Conservation (phyloP, 352 stramenopile genomes). For the Pythium guiyangense region DNA sequence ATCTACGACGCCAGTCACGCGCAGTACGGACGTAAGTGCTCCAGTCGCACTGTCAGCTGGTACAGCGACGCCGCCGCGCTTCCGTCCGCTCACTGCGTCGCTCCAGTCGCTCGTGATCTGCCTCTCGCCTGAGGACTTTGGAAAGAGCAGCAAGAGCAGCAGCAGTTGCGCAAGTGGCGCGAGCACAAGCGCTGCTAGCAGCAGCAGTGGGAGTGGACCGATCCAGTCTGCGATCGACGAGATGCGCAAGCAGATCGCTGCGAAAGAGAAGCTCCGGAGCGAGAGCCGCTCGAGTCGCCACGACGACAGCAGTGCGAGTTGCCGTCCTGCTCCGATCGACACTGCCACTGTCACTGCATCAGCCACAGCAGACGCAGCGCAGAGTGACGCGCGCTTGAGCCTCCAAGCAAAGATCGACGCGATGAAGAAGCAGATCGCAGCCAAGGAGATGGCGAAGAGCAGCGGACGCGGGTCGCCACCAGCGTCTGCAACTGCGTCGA, state of each 20-base stretch:
- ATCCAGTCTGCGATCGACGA: slow-evolving; percentile 41
- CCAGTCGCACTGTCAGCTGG: background rate
- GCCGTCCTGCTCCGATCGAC: background rate
- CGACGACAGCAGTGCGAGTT: background rate
- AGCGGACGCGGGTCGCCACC: background rate
- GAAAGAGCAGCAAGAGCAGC: slow-evolving; percentile 14
- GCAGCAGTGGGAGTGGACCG: slow-evolving; percentile 13
- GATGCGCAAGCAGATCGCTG: slow-evolving; percentile 52
- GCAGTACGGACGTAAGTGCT: background rate
- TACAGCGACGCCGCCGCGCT: slow-evolving; percentile 11
- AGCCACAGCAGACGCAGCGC: background rate
- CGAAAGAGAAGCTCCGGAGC: slow-evolving; percentile 32
- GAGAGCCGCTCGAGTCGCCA: slow-evolving; percentile 10
- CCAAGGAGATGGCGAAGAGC: slow-evolving; percentile 19
- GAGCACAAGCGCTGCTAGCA: background rate
- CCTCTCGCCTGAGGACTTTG: slow-evolving; percentile 47
- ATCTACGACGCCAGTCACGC: background rate
- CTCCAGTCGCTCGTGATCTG: slow-evolving; percentile 69
- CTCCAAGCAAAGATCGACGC: slow-evolving; percentile 18
- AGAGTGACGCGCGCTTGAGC: slow-evolving; percentile 1
- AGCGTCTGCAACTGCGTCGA: background rate
- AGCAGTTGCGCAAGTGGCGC: slow-evolving; percentile 9
- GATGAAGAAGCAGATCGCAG: slow-evolving; percentile 30
- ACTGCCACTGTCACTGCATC: background rate
- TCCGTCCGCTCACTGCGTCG: slow-evolving; percentile 57